phyloP scores from a whole-genome alignment of 805 yeast species.

The Ogataea saltuana region DNA sequence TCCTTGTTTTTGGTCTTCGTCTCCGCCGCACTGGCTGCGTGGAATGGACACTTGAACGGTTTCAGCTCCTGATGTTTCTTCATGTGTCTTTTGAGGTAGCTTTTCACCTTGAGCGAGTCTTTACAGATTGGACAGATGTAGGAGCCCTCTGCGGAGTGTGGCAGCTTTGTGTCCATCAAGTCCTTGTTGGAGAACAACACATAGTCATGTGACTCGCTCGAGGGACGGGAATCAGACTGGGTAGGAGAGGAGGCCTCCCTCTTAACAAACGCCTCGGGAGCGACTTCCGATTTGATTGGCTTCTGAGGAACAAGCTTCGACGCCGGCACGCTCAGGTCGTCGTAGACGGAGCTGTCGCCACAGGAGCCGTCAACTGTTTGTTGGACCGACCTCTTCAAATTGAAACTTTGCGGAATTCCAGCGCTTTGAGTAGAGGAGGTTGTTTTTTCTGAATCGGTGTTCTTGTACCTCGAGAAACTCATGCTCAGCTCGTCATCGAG shows the following conservation, averaged over 20 bases:
- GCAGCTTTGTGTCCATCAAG: too few relatives aligned
- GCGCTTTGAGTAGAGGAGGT: constrained; percentile 8
- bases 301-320: background rate
- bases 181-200: too few relatives aligned
- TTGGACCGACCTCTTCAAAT: constrained; percentile 11
- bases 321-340: too few relatives aligned
- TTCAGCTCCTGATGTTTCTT: constrained; percentile 51
- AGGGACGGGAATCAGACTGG: too few relatives aligned
- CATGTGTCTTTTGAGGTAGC: constrained; percentile 56
- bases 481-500: constrained; percentile 27
- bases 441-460: background rate
- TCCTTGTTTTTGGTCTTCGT: constrained; percentile 13
- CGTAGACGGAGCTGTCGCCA: background rate
- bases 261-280: too few relatives aligned
- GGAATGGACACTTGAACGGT: constrained; percentile 59
- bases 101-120: constrained; percentile 50
- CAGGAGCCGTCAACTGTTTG: background rate
- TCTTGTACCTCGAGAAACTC: constrained; percentile 17
- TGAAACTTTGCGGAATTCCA: background rate
- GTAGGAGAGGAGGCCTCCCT: too few relatives aligned
- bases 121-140: constrained; percentile 51
- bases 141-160: background rate
- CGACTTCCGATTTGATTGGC: too few relatives aligned
- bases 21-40: constrained; percentile 24
- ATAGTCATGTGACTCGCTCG: too few relatives aligned